Base-by-base conservation (phyloP, 305 asterid genomes). In the Fraxinus nigra region DNA sequence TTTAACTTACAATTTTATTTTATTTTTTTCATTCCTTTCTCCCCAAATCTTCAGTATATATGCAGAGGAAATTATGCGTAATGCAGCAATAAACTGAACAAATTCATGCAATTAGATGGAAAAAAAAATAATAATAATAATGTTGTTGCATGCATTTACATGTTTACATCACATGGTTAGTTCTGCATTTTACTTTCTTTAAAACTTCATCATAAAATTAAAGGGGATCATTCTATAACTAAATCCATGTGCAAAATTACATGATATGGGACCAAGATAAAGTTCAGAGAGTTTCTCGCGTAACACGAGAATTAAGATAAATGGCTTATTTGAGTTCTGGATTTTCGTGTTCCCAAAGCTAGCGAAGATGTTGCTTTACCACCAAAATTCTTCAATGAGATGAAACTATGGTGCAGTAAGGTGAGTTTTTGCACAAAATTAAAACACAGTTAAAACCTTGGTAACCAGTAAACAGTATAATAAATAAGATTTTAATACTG, bases 361-460 rank as follows among this genome's bases (percentile, higher is more conserved):
- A 76, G 77, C 9, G 43, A 38, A 7, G 46, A 13, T 22, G 28
- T 69, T 2, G 32, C 73, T 54, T 80, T 78, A 13, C 89, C 79
- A 5, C 78, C 84, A 0, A 88, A 72, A 59, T 6, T 73, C 82
- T 94, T 91, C 33, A 83, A 90, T 73, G 97, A 91, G 1, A 74
- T 43, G 78, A 35, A 82, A 81, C 3, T 94, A 92, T 76, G 98
- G 97, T 14, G 97, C 97, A 6, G 74, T 80, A 77, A 86, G 90
- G 97, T 92, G 3, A 67, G 79, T 85, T 18, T 22, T 9, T 1
- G 8, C 7, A 48, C 16, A 40, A 40, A 40, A 40, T 24, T 24
- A 24, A 24, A 24, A 40, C 51, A 40, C 16, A 0, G 6, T 4
- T 40, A 40, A 40, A 40, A 40, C 16, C 51, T 10, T 40, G 51